Conservation (phyloP, 228 moss, liverwort and hornwort species). For the Sphagnum fallax region DNA sequence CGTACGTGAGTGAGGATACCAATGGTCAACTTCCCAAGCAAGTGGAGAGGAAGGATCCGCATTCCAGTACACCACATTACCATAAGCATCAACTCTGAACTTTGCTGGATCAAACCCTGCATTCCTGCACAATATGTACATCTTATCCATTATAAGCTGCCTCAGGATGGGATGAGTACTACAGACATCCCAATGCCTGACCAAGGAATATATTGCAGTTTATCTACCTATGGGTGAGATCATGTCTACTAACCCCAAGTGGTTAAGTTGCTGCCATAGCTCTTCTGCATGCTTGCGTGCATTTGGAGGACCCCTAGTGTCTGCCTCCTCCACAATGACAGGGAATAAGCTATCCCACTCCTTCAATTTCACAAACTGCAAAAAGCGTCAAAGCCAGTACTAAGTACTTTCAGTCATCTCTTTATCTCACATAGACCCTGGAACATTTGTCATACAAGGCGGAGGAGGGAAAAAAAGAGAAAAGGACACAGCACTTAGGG, state of each 20-base stretch:
- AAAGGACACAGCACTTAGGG: too few relatives aligned
- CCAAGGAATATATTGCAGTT: too few relatives aligned
- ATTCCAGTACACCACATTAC: slow-evolving; percentile 63
- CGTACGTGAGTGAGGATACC: slow-evolving; percentile 52
- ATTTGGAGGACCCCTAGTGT: slow-evolving; percentile 33
- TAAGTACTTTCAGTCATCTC: not conserved
- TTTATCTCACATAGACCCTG: not conserved
- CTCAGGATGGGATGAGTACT: too few relatives aligned
- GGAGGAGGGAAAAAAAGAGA: too few relatives aligned
- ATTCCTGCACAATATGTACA: slow-evolving; percentile 22
- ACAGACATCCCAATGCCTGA: too few relatives aligned
- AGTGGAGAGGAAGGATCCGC: slow-evolving; percentile 51
- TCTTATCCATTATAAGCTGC: too few relatives aligned
- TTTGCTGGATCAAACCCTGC: slow-evolving; percentile 60
- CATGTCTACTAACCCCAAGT: slow-evolving; percentile 34
- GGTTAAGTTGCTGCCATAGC: slow-evolving; percentile 56
- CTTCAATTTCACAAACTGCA: slow-evolving; percentile 6
- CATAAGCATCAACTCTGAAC: slow-evolving; percentile 53
- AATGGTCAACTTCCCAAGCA: slow-evolving; percentile 57
- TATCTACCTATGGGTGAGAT: too few relatives aligned
- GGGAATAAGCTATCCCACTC: slow-evolving; percentile 54
- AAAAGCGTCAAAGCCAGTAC: not conserved
- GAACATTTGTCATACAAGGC: too few relatives aligned
- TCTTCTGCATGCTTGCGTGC: slow-evolving; percentile 34
- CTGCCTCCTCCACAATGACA: slow-evolving; percentile 15